Percentiles rank a stretch among this genome's conserved stretches.
phyloP scores from a whole-genome alignment of 805 yeast genomes.

The Myxozyma udenii region DNA sequence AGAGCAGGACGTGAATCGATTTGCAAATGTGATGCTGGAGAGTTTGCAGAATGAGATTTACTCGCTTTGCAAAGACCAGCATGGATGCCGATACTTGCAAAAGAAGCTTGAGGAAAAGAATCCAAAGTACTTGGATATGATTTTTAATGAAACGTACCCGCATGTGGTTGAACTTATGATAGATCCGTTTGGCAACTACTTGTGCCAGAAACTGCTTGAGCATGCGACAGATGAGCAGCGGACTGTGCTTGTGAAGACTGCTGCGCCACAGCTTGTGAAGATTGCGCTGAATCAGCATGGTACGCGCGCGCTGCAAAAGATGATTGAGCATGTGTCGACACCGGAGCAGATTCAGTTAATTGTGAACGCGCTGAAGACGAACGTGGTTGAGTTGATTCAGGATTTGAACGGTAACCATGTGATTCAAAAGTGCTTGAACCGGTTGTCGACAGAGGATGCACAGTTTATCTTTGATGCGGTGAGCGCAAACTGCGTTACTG shows the following conservation, averaged over 20 bases:
- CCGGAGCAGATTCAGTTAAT: constrained; percentile 68
- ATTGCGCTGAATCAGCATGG: constrained; percentile 94
- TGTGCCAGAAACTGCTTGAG: constrained; percentile 86
- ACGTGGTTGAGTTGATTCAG: constrained; percentile 74
- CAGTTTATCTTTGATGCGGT: constrained; percentile 91
- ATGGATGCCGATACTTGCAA: constrained; percentile 91
- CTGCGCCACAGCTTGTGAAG: constrained; percentile 67
- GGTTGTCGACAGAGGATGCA: constrained; percentile 61
- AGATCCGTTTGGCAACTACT: constrained; percentile 96
- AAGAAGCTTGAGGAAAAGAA: constrained; percentile 64
- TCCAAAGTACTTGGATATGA: constrained; percentile 43
- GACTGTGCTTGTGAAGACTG: constrained; percentile 61
- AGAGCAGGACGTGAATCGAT: constrained; percentile 33
- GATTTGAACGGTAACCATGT: constrained; percentile 97
- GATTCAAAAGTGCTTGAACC: constrained; percentile 84
- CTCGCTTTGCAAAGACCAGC: constrained; percentile 88
- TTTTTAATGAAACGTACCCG: constrained; percentile 74
- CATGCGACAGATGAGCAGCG: constrained; percentile 69
- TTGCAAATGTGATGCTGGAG: constrained; percentile 46
- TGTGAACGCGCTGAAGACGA: constrained; percentile 57
- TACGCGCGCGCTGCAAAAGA: constrained; percentile 88
- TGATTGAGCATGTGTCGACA: constrained; percentile 75
- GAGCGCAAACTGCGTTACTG: constrained; percentile 63
- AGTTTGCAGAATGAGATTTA: constrained; percentile 59
- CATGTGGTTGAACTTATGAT: constrained; percentile 83